Evolutionary conservation across 345 rosid species (phyloP).

Genomic region (Pelargonium nanum): DNA sequence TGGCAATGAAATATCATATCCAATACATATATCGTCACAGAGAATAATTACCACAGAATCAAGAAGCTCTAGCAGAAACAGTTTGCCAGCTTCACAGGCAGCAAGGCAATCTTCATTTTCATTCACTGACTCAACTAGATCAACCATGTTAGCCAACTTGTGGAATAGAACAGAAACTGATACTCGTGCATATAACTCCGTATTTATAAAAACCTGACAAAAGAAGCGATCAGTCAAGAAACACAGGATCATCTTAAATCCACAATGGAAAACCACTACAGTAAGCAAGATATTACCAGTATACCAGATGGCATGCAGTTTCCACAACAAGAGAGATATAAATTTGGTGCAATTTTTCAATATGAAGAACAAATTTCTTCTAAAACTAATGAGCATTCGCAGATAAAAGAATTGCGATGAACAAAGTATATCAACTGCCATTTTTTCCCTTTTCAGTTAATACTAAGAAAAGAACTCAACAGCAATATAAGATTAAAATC

Average conservation of each 20-base stretch:
- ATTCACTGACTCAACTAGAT: constrained; percentile 28
- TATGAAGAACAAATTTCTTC: not conserved
- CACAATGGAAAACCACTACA: not conserved
- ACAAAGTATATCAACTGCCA: not conserved
- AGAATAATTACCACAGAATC: constrained; percentile 57
- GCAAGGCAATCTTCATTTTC: constrained; percentile 37
- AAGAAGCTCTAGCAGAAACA: constrained; percentile 76
- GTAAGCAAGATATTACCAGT: not conserved
- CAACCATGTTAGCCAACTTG: constrained; percentile 57
- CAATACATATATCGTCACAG: not conserved
- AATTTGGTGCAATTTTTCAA: no score
- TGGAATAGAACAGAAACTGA: constrained; percentile 70
- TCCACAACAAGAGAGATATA: no score
- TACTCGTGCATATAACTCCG: constrained; percentile 91
- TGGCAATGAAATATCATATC: not conserved
- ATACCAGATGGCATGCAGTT: not conserved
- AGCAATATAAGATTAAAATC: no score
- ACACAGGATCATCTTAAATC: not conserved
- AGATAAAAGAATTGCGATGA: not conserved
- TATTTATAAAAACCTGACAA: constrained; percentile 69
- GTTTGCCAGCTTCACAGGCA: constrained; percentile 67
- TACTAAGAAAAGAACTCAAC: no score
- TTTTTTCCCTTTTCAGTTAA: no score
- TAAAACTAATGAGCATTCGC: not conserved
- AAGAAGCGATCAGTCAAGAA: constrained; percentile 12